Percentiles rank a stretch among this genome's conserved stretches.
Conservation (phyloP, 495 filamentous ascomycete species). For the Cryomyces minteri region DNA sequence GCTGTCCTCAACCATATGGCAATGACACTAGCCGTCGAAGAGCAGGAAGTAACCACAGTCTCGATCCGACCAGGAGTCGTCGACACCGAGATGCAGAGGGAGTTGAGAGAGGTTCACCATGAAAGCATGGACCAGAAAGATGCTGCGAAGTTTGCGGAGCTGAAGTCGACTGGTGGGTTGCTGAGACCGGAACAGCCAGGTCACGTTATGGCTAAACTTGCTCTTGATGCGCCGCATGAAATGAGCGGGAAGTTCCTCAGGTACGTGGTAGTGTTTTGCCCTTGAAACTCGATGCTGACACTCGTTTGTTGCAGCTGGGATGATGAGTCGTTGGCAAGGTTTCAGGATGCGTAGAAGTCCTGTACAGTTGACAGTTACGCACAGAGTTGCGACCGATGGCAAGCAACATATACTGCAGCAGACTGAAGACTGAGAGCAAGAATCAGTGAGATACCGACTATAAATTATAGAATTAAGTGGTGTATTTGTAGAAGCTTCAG, state of each 20-base stretch:
- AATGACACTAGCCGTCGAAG: constrained; percentile 54
- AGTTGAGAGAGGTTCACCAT: constrained; percentile 53
- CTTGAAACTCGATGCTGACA: background rate
- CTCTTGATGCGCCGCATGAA: constrained; percentile 37
- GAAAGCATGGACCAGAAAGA: constrained; percentile 44
- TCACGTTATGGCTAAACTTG: constrained; percentile 66
- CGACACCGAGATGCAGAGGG: constrained; percentile 85
- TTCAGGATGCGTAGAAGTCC: constrained; percentile 24
- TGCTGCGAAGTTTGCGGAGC: constrained; percentile 46
- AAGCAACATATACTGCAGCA: too few relatives aligned
- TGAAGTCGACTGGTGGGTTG: constrained; percentile 48
- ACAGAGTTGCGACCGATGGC: too few relatives aligned
- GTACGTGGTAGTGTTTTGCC: constrained; percentile 26
- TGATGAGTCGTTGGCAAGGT: constrained; percentile 40
- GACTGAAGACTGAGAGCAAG: too few relatives aligned
- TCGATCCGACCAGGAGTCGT: constrained; percentile 67
- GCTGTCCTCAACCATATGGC: constrained; percentile 76
- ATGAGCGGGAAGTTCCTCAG: constrained; percentile 58
- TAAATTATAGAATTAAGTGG: too few relatives aligned
- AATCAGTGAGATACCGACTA: too few relatives aligned
- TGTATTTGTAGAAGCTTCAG: constrained; percentile 32
- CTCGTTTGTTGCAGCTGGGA: constrained; percentile 42
- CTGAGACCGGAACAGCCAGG: constrained; percentile 73
- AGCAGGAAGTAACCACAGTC: constrained; percentile 54
- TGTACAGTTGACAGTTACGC: background rate